Evolutionary conservation across 2,329 filamentous ascomycete species (phyloP).

Genomic region (Lecanicillium sp.): DNA sequence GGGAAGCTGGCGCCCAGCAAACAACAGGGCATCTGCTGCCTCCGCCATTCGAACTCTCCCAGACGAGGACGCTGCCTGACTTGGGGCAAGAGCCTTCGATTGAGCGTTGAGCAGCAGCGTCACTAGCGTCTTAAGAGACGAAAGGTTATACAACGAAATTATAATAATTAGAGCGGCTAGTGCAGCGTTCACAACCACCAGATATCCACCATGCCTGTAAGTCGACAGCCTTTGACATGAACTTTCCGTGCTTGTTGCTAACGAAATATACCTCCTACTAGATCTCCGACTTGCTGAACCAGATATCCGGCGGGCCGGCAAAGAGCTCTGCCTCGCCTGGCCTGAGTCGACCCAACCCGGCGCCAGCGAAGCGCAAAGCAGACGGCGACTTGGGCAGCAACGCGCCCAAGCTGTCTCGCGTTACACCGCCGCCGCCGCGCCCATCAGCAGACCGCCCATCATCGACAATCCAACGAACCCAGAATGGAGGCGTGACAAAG

Average conservation of each 20-base stretch:
- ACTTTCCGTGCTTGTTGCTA: background rate
- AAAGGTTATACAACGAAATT: too few relatives aligned
- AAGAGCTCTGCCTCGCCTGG: slow-evolving; percentile 24
- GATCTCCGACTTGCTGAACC: slow-evolving; percentile 51
- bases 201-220: slow-evolving; percentile 13
- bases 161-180: too few relatives aligned
- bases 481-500: background rate
- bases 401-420: slow-evolving; percentile 35
- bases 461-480: background rate
- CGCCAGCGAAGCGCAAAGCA: slow-evolving; percentile 48
- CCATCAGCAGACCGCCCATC: background rate
- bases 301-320: slow-evolving; percentile 50
- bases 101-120: slow-evolving; percentile 9
- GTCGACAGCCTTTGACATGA: too few relatives aligned
- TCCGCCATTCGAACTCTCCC: slow-evolving; percentile 7
- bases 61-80: slow-evolving; percentile 6
- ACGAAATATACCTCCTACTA: slow-evolving; percentile 4
- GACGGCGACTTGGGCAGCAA: slow-evolving; percentile 38
- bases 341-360: slow-evolving; percentile 14
- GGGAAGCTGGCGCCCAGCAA: too few relatives aligned
- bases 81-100: slow-evolving; percentile 7
- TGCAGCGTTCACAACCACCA: background rate
- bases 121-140: too few relatives aligned
- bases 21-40: slow-evolving; percentile 1
- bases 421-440: slow-evolving; percentile 11